Conservation (phyloP, 495 filamentous ascomycete genomes). For the Penicillium paradoxum region DNA sequence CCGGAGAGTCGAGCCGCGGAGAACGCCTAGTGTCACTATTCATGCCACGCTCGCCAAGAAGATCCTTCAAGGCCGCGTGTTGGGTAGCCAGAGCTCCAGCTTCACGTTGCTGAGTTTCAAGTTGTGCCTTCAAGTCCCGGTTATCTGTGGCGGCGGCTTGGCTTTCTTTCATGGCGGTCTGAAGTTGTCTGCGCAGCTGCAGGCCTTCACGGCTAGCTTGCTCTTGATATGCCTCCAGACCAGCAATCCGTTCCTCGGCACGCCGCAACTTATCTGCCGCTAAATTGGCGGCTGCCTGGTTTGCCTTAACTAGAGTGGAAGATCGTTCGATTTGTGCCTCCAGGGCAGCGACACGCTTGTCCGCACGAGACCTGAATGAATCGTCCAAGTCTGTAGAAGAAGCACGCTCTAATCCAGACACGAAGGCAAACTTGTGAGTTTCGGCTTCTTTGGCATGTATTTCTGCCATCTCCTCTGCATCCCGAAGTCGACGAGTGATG, state of each 20-base stretch:
- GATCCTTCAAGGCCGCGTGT: conserved; percentile 84
- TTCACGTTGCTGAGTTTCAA: conserved; percentile 81
- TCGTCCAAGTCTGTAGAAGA: conserved; percentile 42
- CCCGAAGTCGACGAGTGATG: conserved; percentile 64
- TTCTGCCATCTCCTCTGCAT: conserved; percentile 89
- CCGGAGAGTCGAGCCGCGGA: conserved; percentile 58
- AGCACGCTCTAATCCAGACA: conserved; percentile 71
- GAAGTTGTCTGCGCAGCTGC: conserved; percentile 80
- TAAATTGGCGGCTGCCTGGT: conserved; percentile 82
- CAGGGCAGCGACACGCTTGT: conserved; percentile 72
- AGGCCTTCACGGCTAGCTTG: conserved; percentile 91
- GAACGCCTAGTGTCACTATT: conserved; percentile 55
- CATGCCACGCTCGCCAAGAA: conserved; percentile 81
- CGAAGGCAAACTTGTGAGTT: conserved; percentile 76
- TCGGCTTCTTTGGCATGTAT: conserved; percentile 81
- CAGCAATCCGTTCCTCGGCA: conserved; percentile 93
- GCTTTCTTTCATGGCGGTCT: conserved; percentile 72
- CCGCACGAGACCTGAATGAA: conserved; percentile 51
- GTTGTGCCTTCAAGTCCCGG: conserved; percentile 68
- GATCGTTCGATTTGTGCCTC: conserved; percentile 76
- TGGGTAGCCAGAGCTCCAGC: conserved; percentile 86
- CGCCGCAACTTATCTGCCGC: conserved; percentile 84
- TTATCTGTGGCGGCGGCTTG: conserved; percentile 72
- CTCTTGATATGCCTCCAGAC: conserved; percentile 93
- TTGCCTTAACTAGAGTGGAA: conserved; percentile 74